A percentile compares a stretch with the other conserved stretches of the same genome.
phyloP scores from a whole-genome alignment of 192 early-diverging fungal genomes.

The Coemansia sp. region DNA sequence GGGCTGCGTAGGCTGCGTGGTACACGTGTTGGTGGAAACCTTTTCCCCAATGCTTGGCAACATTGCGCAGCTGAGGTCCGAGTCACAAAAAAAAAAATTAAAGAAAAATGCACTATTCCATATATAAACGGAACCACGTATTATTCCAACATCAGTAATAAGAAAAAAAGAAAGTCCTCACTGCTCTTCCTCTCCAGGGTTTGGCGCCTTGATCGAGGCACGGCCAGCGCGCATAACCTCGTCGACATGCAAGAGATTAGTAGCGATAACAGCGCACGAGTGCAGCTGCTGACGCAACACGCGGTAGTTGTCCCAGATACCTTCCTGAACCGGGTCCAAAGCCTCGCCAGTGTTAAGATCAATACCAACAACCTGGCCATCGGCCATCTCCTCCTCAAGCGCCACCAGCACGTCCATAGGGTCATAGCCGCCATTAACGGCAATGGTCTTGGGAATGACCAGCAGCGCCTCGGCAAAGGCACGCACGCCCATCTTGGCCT shows the following conservation, averaged over 20 bases:
- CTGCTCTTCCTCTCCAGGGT: conserved; percentile 44
- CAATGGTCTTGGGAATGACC: conserved; percentile 95
- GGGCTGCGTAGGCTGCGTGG: too few species aligned
- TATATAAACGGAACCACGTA: neutral
- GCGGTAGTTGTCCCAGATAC: conserved; percentile 99
- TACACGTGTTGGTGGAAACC: too few species aligned
- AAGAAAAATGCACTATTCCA: too few species aligned
- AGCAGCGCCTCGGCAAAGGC: conserved; percentile 96
- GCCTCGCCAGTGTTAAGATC: conserved; percentile 94
- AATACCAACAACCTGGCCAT: conserved; percentile 89
- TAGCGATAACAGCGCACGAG: conserved; percentile 96
- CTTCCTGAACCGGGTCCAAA: conserved; percentile 86
- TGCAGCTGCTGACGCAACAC: conserved; percentile 95
- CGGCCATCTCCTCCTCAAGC: conserved; percentile 88
- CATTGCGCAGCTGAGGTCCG: too few species aligned
- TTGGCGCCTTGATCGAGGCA: conserved; percentile 54
- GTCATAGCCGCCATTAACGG: conserved; percentile 94
- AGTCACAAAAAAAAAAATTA: too few species aligned
- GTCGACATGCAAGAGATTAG: conserved; percentile 96
- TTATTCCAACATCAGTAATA: neutral
- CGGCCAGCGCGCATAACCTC: conserved; percentile 90
- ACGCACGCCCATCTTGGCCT: conserved; percentile 94
- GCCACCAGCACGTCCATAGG: conserved; percentile 93
- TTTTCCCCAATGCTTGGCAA: neutral
- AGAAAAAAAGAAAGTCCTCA: too few species aligned